phyloP scores from a whole-genome alignment of 768 basidiomycete species.

The Lentinula edodes region DNA sequence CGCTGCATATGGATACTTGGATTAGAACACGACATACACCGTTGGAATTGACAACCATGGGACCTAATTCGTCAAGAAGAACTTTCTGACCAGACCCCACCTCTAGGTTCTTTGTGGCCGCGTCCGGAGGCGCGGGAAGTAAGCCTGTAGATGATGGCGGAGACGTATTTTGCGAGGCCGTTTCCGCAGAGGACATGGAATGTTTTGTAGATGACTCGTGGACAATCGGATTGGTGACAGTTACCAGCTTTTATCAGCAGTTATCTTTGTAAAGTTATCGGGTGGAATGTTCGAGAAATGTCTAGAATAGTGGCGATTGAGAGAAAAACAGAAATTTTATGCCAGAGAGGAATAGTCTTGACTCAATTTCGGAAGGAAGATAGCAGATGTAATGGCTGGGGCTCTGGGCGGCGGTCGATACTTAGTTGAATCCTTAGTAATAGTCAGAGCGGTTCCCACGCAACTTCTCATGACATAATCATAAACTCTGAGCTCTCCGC shows the following conservation, averaged over 20 bases:
- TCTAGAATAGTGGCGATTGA: too few species aligned
- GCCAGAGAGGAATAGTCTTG: too few species aligned
- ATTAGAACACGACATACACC: constrained; percentile 39
- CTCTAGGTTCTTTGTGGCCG: constrained; percentile 6
- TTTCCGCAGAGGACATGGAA: background rate
- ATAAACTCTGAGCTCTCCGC: too few species aligned
- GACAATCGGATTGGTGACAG: too few species aligned
- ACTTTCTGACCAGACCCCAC: constrained; percentile 23
- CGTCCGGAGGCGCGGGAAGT: constrained; percentile 5
- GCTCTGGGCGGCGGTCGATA: too few species aligned
- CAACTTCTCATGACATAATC: too few species aligned
- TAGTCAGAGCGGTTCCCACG: too few species aligned
- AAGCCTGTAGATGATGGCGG: background rate
- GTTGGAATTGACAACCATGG: constrained; percentile 64
- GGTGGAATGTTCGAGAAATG: background rate
- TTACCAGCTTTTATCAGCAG: too few species aligned
- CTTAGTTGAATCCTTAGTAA: too few species aligned
- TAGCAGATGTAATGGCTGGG: too few species aligned
- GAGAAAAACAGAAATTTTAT: too few species aligned
- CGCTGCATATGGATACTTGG: background rate
- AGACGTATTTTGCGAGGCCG: background rate
- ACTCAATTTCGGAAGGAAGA: too few species aligned
- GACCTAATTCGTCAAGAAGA: constrained; percentile 55
- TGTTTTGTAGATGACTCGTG: background rate
- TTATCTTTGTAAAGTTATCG: background rate